Base-by-base conservation (phyloP, 768 basidiomycete genomes). In the Lentinula boryana region DNA sequence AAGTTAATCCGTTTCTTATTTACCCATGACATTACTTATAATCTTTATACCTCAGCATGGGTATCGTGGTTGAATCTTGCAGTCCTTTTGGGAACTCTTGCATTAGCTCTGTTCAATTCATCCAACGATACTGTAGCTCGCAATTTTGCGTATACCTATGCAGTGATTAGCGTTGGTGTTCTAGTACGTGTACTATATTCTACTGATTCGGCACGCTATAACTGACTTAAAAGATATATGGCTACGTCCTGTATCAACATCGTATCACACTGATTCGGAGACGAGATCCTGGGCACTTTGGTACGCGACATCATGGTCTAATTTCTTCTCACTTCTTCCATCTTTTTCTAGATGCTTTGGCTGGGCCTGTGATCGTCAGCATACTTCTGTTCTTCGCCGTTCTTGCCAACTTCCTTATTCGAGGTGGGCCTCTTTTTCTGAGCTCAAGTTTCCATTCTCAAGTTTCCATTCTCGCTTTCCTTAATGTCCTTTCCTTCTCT, bases 261-360 rank as follows among this genome's bases (percentile, higher is more conserved):
- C 84, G 97, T 49, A 85, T 98, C 58, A 88, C 88, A 51, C 88
- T 94, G 86, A 98, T 99, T 63, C 88, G 90, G 12, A 84, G 87
- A 63, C 80, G 95, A 51, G 91, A 94, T 73, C 88, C 93, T 31
- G 90, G 92, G 0, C 86, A 90, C 67, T 97, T 97, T 65, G 95
- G 95, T 97, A 59, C 48, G 79, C 38, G n/a, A 66, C 63, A 15
- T 32, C 16, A 51, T 15, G 21, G 12, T 15, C 40, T 27, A 40
- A 18, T 38, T 38, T 43, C 33, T 43, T 15, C n/a, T 56, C 1
- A 5, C 44, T 38, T 53, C 27, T 27, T 27, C 27, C 4, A 38
- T 18, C 12, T 53, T 27, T 8, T 50, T 18, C 16, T 63, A 96
- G 96, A 97, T 67, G 83, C 87, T 54, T 81, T 95, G 7, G 70